Percentiles rank a stretch among this genome's conserved stretches.
phyloP scores from a whole-genome alignment of 371 early-diverging fungal genomes.

The Zopfochytrium polystomum region DNA sequence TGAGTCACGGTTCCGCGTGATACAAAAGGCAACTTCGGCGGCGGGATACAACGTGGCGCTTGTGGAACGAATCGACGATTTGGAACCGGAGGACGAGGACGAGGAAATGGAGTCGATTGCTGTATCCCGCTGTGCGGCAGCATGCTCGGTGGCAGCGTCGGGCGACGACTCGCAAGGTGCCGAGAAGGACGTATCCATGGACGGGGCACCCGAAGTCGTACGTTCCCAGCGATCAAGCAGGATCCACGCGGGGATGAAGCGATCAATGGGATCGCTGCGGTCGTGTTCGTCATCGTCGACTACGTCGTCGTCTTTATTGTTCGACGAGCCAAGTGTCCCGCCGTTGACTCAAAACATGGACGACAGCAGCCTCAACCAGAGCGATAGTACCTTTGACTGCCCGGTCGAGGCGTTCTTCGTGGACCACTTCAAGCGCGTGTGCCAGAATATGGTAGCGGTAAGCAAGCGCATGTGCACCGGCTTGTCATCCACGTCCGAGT shows the following conservation, averaged over 20 bases:
- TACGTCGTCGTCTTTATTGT: no score
- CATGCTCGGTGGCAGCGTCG: background rate
- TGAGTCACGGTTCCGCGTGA: slow-evolving; percentile 20
- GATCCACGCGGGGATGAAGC: no score
- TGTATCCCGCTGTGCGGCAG: background rate
- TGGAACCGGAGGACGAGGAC: slow-evolving; percentile 28
- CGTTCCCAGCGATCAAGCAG: background rate
- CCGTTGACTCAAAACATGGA: no score
- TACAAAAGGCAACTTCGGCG: slow-evolving; percentile 17
- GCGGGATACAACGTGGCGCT: slow-evolving; percentile 26
- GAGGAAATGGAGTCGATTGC: no score
- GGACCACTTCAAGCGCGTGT: background rate
- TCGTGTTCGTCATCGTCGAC: no score
- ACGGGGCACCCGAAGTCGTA: background rate
- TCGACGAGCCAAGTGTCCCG: no score
- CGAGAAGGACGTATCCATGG: background rate
- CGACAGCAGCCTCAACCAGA: background rate
- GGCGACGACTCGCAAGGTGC: background rate
- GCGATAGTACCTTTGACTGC: slow-evolving; percentile 6
- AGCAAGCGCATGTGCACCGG: background rate
- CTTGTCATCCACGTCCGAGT: background rate
- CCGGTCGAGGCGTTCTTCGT: slow-evolving; percentile 11
- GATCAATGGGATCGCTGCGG: no score
- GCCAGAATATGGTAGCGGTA: background rate
- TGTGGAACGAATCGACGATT: slow-evolving; percentile 24